Base-by-base conservation (phyloP, 2,329 filamentous ascomycete species). In the Westerdykella aurantiaca region DNA sequence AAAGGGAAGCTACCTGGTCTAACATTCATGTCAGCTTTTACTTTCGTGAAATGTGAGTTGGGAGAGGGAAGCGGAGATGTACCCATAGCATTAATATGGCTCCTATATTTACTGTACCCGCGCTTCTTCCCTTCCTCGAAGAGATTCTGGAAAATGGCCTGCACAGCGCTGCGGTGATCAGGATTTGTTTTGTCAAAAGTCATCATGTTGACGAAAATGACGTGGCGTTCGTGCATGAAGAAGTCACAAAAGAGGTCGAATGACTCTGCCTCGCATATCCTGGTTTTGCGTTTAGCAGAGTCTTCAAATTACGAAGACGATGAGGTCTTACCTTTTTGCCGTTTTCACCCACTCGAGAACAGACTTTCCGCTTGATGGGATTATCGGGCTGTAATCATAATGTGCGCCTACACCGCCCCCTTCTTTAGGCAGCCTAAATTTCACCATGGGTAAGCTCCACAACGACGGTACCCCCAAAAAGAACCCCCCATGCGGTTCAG, bases 191-290 rank as follows among this genome's bases (percentile, higher is more conserved):
- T 72, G 49, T 75, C 72, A 45, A 72, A 74, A 4, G 66, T 68
- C 44, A 73, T 69, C 70, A 74, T 74, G 46, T 72, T 72, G 47
- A 73, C 70, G 35, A 73, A 67, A 29, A 74, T 69, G 7, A 72
- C 67, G 38, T 73, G 70, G 1, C 70, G 59, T 47, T 74, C 70
- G 39, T 72, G 67, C 69, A 75, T 72, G 57, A 74, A 74, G 56
- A 74, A 74, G 44, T 74, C 72, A 46, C 69, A 71, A 46, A 71
- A 65, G 17, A 73, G 52, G 47, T 75, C 72, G 39, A 72, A 69
- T 0, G 62, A 63, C 23, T 72, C 61, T 6, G 60, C 59, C 45
- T 72, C 69, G 43, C 68, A 72, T n/a, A 72, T 61, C 37, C 52
- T 55, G 22, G 25, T 29, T 7, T 4, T 12, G 25, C 7, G 9